phyloP scores from a whole-genome alignment of 1,284 basidiomycete species.

The Ganoderma lingzhi region DNA sequence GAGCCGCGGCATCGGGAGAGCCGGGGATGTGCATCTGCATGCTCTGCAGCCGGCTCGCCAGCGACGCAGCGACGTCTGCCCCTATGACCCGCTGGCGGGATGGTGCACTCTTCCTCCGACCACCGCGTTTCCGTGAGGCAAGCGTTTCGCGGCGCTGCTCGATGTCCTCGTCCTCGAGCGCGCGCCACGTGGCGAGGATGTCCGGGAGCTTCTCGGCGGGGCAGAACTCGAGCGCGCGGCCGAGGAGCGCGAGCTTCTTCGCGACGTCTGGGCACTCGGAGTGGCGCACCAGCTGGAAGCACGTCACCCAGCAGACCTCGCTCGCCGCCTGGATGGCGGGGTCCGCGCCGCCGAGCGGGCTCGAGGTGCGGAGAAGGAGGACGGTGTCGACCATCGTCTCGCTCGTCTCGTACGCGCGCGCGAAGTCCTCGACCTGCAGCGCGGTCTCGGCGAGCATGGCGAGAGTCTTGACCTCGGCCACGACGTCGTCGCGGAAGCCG shows the following conservation, averaged over 20 bases:
- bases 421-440: conserved; percentile 81
- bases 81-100: conserved; percentile 25
- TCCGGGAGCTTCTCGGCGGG: conserved; percentile 81
- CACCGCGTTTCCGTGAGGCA: conserved; percentile 29
- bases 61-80: conserved; percentile 51
- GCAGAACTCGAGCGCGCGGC: conserved; percentile 87
- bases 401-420: conserved; percentile 74
- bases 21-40: conserved; percentile 59
- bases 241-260: conserved; percentile 78
- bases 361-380: conserved; percentile 50
- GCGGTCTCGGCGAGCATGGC: conserved; percentile 91
- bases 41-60: conserved; percentile 63
- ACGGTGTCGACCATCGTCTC: conserved; percentile 78
- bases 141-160: conserved; percentile 47
- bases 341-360: conserved; percentile 49
- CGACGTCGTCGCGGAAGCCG: conserved; percentile 74
- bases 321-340: conserved; percentile 65
- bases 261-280: conserved; percentile 74
- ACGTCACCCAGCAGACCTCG: conserved; percentile 88
- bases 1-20: conserved; percentile 75
- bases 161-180: conserved; percentile 69
- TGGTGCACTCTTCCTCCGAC: conserved; percentile 14
- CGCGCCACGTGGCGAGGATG: conserved; percentile 78
- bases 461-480: conserved; percentile 81
- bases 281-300: conserved; percentile 86